These are phyloP conservation scores for Artemisia argyi DNA, from an alignment of 129 eudicot genomes.

Conservation along the genomic window DNA sequence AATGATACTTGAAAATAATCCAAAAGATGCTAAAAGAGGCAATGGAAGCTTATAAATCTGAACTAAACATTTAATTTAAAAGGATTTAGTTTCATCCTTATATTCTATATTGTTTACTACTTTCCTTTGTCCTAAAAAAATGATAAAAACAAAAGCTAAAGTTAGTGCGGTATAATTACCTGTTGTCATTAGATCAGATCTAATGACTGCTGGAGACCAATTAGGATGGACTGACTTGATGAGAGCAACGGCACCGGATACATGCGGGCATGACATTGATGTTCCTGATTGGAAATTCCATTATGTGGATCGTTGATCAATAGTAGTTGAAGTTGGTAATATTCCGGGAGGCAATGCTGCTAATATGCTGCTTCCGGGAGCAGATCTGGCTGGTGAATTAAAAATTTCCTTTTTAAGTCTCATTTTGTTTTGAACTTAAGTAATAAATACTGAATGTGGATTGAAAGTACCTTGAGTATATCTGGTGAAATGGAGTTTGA, in stretches of 20 bases:
- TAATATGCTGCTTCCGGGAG: constrained; percentile 64
- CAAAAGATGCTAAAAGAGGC: too few relatives aligned
- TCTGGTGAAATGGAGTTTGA: constrained; percentile 68
- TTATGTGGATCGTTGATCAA: constrained; percentile 34
- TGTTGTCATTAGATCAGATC: constrained; percentile 73
- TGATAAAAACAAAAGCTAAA: constrained; percentile 9
- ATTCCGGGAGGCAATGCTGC: constrained; percentile 73
- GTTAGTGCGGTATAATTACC: constrained; percentile 33
- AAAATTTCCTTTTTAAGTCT: not conserved
- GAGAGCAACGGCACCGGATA: constrained; percentile 66
- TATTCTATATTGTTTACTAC: too few relatives aligned
- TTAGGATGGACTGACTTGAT: constrained; percentile 58
- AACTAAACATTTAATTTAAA: too few relatives aligned
- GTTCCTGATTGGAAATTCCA: constrained; percentile 37
- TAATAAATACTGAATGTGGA: not conserved
- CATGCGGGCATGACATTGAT: too few relatives aligned
- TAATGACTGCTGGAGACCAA: constrained; percentile 82
- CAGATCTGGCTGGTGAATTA: constrained; percentile 56
- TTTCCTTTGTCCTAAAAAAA: too few relatives aligned
- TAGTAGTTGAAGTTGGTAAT: constrained; percentile 49
- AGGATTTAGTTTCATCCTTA: too few relatives aligned
- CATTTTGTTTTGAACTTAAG: not conserved
- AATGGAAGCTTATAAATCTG: too few relatives aligned
- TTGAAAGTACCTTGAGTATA: constrained; percentile 54
- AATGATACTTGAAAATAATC: too few relatives aligned